These are phyloP conservation scores for Aspergillus sp. DNA, from an alignment of 2,329 filamentous ascomycete genomes.

Conservation along the genomic window DNA sequence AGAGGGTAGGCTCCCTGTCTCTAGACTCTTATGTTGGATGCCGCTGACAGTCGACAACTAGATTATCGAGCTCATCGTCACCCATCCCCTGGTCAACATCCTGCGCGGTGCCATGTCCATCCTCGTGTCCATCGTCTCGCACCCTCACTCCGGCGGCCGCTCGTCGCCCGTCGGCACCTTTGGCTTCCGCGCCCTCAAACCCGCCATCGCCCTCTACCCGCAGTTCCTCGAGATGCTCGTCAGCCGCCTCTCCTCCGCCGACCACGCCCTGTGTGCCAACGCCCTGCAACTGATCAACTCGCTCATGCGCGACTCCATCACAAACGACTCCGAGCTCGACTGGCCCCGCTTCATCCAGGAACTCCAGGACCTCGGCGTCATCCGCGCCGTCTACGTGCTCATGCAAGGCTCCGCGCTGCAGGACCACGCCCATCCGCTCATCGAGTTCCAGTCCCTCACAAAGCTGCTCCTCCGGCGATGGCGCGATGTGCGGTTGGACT, in stretches of 20 bases:
- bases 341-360: slow-evolving; percentile 95
- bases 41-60: no score
- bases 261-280: slow-evolving; percentile 92
- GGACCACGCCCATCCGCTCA: slow-evolving; percentile 76
- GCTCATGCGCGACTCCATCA: slow-evolving; percentile 82
- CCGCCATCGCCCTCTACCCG: slow-evolving; percentile 80
- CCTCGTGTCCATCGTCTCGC: slow-evolving; percentile 81
- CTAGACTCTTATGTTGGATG: no score
- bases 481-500: slow-evolving; percentile 73
- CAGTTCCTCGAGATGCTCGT: slow-evolving; percentile 94
- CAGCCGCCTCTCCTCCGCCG: slow-evolving; percentile 80
- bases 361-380: slow-evolving; percentile 84
- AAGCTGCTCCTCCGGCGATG: slow-evolving; percentile 82
- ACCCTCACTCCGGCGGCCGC: slow-evolving; percentile 56
- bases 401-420: slow-evolving; percentile 93
- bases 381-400: slow-evolving; percentile 80
- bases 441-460: slow-evolving; percentile 88
- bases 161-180: slow-evolving; percentile 53
- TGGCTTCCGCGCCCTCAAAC: slow-evolving; percentile 85
- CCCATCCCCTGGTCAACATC: slow-evolving; percentile 93
- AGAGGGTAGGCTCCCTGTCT: slow-evolving; percentile 54
- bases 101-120: slow-evolving; percentile 95
- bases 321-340: slow-evolving; percentile 65
- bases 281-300: slow-evolving; percentile 92
- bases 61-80: slow-evolving; percentile 87